Conservation (phyloP, 495 filamentous ascomycete species). For the Aeminium ludgeri region DNA sequence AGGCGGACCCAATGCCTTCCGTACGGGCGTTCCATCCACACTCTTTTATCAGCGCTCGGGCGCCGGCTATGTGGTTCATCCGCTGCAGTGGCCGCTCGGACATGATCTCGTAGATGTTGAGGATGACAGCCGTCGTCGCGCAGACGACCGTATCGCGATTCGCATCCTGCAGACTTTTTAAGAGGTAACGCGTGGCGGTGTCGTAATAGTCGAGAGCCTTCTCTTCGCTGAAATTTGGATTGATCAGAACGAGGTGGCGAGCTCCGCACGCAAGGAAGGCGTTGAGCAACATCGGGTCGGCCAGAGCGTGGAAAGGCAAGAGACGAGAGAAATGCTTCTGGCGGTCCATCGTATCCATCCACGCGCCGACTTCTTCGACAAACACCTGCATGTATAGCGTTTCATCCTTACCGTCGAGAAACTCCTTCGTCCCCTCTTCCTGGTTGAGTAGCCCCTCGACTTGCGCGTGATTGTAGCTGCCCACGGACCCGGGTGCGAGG, state of each 20-base stretch:
- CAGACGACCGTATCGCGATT: conserved; percentile 71
- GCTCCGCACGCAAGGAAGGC: conserved; percentile 82
- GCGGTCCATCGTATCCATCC: conserved; percentile 87
- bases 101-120: conserved; percentile 91
- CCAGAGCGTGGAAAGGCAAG: conserved; percentile 63
- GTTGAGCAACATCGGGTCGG: conserved; percentile 80
- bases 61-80: conserved; percentile 77
- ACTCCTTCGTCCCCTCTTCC: conserved; percentile 23
- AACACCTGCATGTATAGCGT: conserved; percentile 78
- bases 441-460: conserved; percentile 8
- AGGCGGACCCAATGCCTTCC: conserved; percentile 65
- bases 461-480: conserved; percentile 2
- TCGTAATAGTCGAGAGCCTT: conserved; percentile 72
- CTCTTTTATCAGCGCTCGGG: conserved; percentile 76
- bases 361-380: conserved; percentile 74
- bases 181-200: conserved; percentile 55
- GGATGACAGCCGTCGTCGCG: conserved; percentile 71
- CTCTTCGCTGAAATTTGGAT: conserved; percentile 54
- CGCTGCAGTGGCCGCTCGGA: conserved; percentile 53
- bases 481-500: conserved; percentile 3
- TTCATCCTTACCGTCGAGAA: conserved; percentile 56
- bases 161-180: conserved; percentile 59
- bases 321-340: conserved; percentile 76
- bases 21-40: conserved; percentile 77
- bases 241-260: conserved; percentile 55